Evolutionary conservation across 75 land plant genomes (phyloP).

Genomic region (Pseudotsuga menziesii): DNA sequence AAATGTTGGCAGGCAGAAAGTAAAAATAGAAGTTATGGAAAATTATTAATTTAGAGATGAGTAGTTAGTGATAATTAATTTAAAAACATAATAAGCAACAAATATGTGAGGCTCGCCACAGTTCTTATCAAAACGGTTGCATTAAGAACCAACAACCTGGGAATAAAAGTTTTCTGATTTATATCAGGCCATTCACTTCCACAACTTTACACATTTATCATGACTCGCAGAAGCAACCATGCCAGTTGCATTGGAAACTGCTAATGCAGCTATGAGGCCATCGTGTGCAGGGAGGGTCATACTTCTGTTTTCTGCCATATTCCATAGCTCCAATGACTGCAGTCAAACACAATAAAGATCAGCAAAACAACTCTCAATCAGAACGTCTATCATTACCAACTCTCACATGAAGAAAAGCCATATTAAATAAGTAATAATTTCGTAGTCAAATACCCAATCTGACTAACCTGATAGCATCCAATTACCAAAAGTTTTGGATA

Average conservation of each 20-base stretch:
- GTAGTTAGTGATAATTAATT: too few species aligned
- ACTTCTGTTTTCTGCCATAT: slow-evolving; percentile 64
- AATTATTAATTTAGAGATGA: too few species aligned
- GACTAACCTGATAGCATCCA: slow-evolving; percentile 49
- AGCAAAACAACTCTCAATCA: neutral
- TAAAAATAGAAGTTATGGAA: too few species aligned
- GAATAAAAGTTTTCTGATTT: too few species aligned
- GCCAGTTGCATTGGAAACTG: slow-evolving; percentile 66
- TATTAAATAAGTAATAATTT: neutral
- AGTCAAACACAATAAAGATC: slow-evolving; percentile 1
- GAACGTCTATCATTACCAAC: neutral
- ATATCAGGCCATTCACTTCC: slow-evolving; percentile 45
- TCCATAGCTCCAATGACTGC: slow-evolving; percentile 78
- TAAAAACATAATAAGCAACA: too few species aligned
- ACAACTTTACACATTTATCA: slow-evolving; percentile 83
- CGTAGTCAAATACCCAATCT: neutral
- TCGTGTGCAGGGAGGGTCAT: slow-evolving; percentile 74
- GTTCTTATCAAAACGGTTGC: too few species aligned
- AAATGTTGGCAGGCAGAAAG: too few species aligned
- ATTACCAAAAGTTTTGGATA: slow-evolving; percentile 40
- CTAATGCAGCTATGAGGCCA: slow-evolving; percentile 82
- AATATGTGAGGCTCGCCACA: too few species aligned
- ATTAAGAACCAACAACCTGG: too few species aligned
- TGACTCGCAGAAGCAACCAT: slow-evolving; percentile 94
- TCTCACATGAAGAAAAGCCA: neutral